Percentiles rank a stretch among this genome's conserved stretches.
These are phyloP conservation scores for Russula virescens DNA, from an alignment of 768 basidiomycete species.

Conservation along the genomic window DNA sequence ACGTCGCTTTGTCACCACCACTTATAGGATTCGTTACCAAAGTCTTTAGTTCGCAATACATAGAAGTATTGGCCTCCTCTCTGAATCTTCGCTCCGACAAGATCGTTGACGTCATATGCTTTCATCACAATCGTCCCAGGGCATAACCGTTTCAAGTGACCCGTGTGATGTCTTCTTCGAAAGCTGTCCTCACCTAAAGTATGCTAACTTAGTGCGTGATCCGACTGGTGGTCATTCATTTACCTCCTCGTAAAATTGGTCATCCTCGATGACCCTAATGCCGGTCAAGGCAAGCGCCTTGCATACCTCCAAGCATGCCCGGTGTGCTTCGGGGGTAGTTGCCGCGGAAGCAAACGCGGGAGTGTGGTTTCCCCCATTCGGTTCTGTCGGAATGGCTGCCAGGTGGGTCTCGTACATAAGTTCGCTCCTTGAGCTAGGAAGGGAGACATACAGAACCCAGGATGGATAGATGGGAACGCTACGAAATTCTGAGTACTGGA, in stretches of 20 bases:
- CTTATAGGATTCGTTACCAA: background rate
- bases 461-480: slow-evolving; percentile 66
- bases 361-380: slow-evolving; percentile 76
- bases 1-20: slow-evolving; percentile 10
- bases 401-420: background rate
- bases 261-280: slow-evolving; percentile 63
- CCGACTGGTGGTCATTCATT: background rate
- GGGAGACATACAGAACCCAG: slow-evolving; percentile 50
- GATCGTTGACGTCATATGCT: background rate
- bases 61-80: too few species aligned
- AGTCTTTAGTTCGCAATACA: background rate
- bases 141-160: background rate
- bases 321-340: slow-evolving; percentile 52
- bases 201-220: background rate
- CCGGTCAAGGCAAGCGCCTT: slow-evolving; percentile 70
- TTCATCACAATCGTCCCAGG: background rate
- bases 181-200: slow-evolving; percentile 16
- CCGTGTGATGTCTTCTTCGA: slow-evolving; percentile 17
- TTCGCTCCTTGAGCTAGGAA: background rate
- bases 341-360: slow-evolving; percentile 60
- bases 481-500: background rate
- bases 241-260: slow-evolving; percentile 54
- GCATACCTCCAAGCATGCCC: slow-evolving; percentile 59
- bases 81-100: background rate
- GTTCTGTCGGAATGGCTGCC: slow-evolving; percentile 68